Conservation (phyloP, 164 flowering plant genomes). For the Akebia trifoliata region DNA sequence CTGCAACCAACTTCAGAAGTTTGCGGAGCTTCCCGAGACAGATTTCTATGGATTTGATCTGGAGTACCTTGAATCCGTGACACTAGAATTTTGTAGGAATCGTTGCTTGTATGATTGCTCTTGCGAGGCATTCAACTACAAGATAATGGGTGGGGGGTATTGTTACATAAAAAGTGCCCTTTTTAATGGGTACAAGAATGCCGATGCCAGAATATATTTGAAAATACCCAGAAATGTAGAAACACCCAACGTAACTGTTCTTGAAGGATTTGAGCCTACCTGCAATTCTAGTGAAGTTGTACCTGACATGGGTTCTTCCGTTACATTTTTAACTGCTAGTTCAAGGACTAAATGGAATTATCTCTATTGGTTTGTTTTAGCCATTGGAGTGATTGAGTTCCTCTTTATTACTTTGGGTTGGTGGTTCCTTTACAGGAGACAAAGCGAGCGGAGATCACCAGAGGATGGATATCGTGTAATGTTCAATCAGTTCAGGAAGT, state of each 20-base stretch:
- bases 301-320: neutral
- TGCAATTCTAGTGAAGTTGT: neutral
- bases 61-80: neutral
- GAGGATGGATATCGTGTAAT: slow-evolving; percentile 16
- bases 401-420: slow-evolving; percentile 17
- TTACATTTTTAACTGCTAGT: too few relatives aligned
- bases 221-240: slow-evolving; percentile 8
- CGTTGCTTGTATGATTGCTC: slow-evolving; percentile 13
- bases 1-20: slow-evolving; percentile 6
- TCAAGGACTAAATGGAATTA: slow-evolving; percentile 10
- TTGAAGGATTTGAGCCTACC: neutral
- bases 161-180: slow-evolving; percentile 15
- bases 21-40: slow-evolving; percentile 15
- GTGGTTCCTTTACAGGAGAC: slow-evolving; percentile 9
- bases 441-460: neutral
- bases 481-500: slow-evolving; percentile 17
- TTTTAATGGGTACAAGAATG: slow-evolving; percentile 12
- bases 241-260: neutral
- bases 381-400: slow-evolving; percentile 16
- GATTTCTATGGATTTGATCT: slow-evolving; percentile 23
- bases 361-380: slow-evolving; percentile 10
- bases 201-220: slow-evolving; percentile 6
- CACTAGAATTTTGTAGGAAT: slow-evolving; percentile 16
- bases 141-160: neutral
- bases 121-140: slow-evolving; percentile 15